Base-by-base conservation (phyloP, 768 basidiomycete species). In the Boletus edulis region DNA sequence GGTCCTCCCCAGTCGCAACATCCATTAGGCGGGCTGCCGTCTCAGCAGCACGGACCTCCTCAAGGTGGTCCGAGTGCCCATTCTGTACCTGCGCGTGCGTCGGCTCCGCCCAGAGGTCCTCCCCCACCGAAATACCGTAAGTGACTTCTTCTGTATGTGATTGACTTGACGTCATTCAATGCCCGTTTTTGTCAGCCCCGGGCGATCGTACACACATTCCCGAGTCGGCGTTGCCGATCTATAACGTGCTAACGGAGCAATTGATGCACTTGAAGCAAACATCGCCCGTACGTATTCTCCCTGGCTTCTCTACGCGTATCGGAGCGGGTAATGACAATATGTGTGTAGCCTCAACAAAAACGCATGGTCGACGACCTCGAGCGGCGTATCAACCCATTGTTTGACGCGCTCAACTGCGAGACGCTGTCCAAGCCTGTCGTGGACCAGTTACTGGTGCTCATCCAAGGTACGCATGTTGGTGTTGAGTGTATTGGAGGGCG, bases 191-290 rank as follows among this genome's bases (percentile, higher is more conserved):
- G 38, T 18, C 2, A 96, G 94, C 95, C 41, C 79, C 85, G 49
- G 95, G 96, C 52, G 96, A 98, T 68, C 81, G 94, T 27, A 83
- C 82, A n/a, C 96, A 98, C 69, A 97, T 98, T 49, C 88, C 94
- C 1, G 84, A 86, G 10, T 73, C 78, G 44, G 78, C 81, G 20
- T 70, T 76, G 53, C 84, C 87, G 1, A 84, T 89, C 47, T 94
- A 78, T 58, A 77, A 83, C 48, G 76, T 88, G 17, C 75, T 97
- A 38, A 77, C 78, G 20, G 77, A 77, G 44, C 85, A 89, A 53
- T 65, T 95, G 61, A 74, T 76, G 43, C 78, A 79, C 39, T 67
- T 92, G 73, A 91, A 81, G 73, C 87, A 92, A 67, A 82, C 77
- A 13, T 82, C 79, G 8, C 91, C 92, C 13, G 94, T 94, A 58